Percentiles rank a stretch among this genome's conserved stretches.
Conservation (phyloP, 2,329 filamentous ascomycete species). For the Fusarium xylarioides region DNA sequence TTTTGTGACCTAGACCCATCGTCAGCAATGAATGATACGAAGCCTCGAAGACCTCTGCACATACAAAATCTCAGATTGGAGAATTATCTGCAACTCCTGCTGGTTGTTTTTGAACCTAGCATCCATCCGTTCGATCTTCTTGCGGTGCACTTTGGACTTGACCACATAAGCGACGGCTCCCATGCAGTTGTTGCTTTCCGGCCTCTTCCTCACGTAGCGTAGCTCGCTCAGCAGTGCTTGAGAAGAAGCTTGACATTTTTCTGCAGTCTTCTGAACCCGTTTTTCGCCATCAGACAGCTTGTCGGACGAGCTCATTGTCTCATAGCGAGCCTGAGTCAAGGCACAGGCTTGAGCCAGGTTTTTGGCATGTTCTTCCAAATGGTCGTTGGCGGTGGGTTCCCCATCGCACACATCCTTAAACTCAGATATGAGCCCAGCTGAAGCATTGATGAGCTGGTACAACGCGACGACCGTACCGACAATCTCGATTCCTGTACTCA, state of each 20-base stretch:
- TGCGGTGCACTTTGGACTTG: background rate
- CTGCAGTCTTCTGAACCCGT: background rate
- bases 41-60: background rate
- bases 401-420: constrained; percentile 6
- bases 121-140: constrained; percentile 3
- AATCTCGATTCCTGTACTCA: background rate
- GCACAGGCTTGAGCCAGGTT: background rate
- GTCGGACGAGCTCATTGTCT: fast-evolving
- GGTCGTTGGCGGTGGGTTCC: background rate
- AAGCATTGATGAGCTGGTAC: constrained; percentile 1
- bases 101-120: background rate
- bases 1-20: fast-evolving
- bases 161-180: background rate
- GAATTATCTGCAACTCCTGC: background rate
- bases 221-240: background rate
- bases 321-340: background rate
- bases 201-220: background rate
- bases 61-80: constrained; percentile 1
- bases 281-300: background rate
- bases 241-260: background rate
- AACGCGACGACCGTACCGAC: background rate
- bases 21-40: background rate
- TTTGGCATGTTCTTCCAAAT: background rate
- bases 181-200: background rate
- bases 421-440: background rate